These are phyloP conservation scores for Tricholomella constricta DNA, from an alignment of 768 basidiomycete genomes.

Conservation along the genomic window DNA sequence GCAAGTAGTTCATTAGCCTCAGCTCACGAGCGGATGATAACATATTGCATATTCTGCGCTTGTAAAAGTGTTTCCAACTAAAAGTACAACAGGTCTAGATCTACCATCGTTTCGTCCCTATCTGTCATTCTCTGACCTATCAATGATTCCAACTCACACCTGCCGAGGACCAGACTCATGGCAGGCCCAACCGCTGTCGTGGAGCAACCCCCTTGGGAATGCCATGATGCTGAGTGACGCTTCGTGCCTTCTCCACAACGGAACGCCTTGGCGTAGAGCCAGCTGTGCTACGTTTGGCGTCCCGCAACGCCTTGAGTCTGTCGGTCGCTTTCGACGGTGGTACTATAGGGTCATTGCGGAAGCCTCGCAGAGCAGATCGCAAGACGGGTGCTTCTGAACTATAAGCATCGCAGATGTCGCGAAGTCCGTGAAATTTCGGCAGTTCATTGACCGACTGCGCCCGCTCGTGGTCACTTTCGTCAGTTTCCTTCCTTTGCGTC, in stretches of 20 bases:
- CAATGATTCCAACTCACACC: constrained; percentile 15
- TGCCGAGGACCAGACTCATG: constrained; percentile 35
- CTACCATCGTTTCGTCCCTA: background rate
- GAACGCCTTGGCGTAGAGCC: background rate
- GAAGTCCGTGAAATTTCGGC: constrained; percentile 29
- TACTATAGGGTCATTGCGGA: constrained; percentile 16
- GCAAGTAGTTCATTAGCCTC: too few species aligned
- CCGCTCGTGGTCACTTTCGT: background rate
- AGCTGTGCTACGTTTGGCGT: constrained; percentile 42
- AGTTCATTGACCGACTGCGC: constrained; percentile 1
- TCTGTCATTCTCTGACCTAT: constrained; percentile 19
- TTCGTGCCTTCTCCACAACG: background rate
- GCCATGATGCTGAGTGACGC: constrained; percentile 5
- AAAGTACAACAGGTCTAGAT: background rate
- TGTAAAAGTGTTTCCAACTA: background rate
- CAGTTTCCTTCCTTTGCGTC: background rate
- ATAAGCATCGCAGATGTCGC: constrained; percentile 40
- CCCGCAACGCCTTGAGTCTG: constrained; percentile 52
- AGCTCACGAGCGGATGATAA: too few species aligned
- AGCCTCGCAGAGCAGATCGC: constrained; percentile 4
- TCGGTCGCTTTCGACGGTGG: constrained; percentile 41
- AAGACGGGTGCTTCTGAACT: constrained; percentile 16
- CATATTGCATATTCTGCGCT: background rate
- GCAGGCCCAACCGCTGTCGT: constrained; percentile 33
- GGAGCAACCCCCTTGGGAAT: constrained; percentile 8